Percentiles rank a stretch among this genome's conserved stretches.
Evolutionary conservation across 2,329 filamentous ascomycete species (phyloP).

Genomic region (Ascochyta pisi): DNA sequence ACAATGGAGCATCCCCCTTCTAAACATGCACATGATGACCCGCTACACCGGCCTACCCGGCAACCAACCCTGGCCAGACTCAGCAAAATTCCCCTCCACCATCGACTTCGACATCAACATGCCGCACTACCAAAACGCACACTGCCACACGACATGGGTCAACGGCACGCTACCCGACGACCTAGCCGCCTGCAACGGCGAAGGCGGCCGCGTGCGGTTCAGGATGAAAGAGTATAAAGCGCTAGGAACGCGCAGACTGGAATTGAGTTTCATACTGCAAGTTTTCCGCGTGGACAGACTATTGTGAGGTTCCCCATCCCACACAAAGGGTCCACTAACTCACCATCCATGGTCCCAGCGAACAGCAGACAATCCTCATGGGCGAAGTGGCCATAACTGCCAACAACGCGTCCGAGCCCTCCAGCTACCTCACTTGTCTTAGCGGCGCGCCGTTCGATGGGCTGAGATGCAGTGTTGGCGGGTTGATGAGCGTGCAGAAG

Average conservation of each 20-base stretch:
- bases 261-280: constrained; percentile 4
- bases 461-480: constrained; percentile 21
- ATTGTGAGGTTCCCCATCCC: not conserved
- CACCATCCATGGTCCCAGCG: not conserved
- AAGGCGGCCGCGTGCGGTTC: constrained; percentile 13
- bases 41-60: constrained; percentile 29
- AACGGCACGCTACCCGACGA: constrained; percentile 22
- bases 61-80: constrained; percentile 28
- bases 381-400: constrained; percentile 21
- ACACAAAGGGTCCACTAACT: too few relatives aligned
- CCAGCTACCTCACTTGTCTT: constrained; percentile 26
- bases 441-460: constrained; percentile 24
- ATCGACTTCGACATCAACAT: constrained; percentile 32
- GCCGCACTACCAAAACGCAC: constrained; percentile 6
- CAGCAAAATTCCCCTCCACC: constrained; percentile 27
- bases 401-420: constrained; percentile 21
- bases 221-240: constrained; percentile 5
- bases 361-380: not conserved
- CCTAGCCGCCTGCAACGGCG: not conserved
- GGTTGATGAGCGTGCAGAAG: constrained; percentile 18
- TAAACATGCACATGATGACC: constrained; percentile 41
- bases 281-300: not conserved
- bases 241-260: not conserved
- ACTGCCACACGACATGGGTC: constrained; percentile 19
- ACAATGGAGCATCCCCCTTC: constrained; percentile 28